Evolutionary conservation across 345 rosid species (phyloP).

Genomic region (Syzygium oleosum): DNA sequence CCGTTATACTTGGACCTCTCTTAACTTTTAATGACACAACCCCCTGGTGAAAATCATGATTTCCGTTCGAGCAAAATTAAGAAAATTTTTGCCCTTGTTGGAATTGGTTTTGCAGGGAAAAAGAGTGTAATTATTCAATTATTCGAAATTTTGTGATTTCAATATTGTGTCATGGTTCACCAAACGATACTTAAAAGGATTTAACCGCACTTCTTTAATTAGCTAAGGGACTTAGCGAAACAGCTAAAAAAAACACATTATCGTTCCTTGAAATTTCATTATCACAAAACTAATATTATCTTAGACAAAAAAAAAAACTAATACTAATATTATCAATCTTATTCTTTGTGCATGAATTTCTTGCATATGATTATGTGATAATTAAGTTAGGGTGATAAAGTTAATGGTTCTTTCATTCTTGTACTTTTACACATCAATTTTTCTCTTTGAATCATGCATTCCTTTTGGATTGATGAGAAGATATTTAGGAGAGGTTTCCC

Average conservation of each 20-base stretch:
- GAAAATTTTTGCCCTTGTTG: not conserved
- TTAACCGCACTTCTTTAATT: not conserved
- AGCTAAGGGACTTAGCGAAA: not conserved
- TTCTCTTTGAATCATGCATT: not conserved
- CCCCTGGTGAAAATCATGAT: not conserved
- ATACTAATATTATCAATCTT: not conserved
- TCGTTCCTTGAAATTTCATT: not conserved
- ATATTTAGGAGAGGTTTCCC: not conserved
- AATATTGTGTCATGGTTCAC: not conserved
- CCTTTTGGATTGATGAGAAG: not conserved
- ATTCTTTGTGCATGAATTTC: not conserved
- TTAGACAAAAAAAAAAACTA: not conserved
- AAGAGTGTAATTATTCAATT: not conserved
- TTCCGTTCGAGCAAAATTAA: not conserved
- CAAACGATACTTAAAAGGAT: not conserved
- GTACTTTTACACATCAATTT: not conserved
- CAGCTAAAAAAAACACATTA: not conserved
- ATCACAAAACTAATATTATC: not conserved
- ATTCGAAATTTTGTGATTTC: not conserved
- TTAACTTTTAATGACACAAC: not conserved
- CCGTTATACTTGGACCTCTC: not conserved
- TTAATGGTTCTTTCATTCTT: not conserved
- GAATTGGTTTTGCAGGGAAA: not conserved
- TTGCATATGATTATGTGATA: not conserved
- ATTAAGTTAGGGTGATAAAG: not conserved